Evolutionary conservation across 106 monocot genomes (phyloP), one percentile per base, ranked within the genome.

Genomic region (Dioscorea dumetorum): DNA sequence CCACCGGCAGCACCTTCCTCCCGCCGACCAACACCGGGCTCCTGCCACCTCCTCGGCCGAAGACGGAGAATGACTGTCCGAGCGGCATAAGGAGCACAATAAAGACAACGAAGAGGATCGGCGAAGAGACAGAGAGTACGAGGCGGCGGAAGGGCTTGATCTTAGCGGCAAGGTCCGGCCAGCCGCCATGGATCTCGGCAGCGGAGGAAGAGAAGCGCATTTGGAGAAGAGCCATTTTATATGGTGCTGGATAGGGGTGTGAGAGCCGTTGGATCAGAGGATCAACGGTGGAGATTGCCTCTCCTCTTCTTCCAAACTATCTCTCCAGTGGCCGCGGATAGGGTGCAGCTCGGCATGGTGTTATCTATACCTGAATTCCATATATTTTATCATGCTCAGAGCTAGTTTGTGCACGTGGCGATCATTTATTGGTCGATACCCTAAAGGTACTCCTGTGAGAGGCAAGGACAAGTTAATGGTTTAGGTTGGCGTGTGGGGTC

Each of bases 141-240:
- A 88, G 72, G 62, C 81, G 58, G 9, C 85, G 76, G 77, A 70
- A 79, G 15, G 80, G 82, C 81, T 73, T 82, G 91, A 91, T 95
- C 81, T 72, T 88, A 63, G 62, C 70, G 52, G 78, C 85, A 34
- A 68, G 63, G 15, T 80, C 80, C 24, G 75, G 34, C 54, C 41
- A 61, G 77, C 54, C 24, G 24, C 28, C 62, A 17, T 60, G 52
- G 22, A 90, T 77, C 50, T 90, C 90, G 23, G 81, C 78, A 20
- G 84, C 75, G 23, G 91, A 91, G 0, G 91, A 78, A 11, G 91
- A 84, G 33, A 87, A 81, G 79, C 87, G 82, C 74, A 87, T 84
- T 70, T 79, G 79, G 66, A 54, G 15, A 57, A 76, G 58, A 69
- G 73, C 84, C 80, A 79, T 79, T 69, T 70, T 82, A 50, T 57